Base-by-base conservation (phyloP, 2,329 filamentous ascomycete species). In the Penicillium sp. region DNA sequence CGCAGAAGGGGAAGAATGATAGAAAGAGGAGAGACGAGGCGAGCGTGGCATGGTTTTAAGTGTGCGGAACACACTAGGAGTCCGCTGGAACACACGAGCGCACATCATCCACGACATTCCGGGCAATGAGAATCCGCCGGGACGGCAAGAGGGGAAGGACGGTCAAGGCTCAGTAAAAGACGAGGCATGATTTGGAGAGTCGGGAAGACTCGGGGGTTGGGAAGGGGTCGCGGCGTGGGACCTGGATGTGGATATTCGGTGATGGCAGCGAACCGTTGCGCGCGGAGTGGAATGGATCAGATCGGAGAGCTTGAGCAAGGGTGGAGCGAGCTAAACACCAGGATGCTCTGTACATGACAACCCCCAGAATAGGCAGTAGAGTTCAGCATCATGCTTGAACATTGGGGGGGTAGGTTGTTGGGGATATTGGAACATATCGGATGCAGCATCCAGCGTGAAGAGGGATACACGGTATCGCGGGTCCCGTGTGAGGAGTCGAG, bases 61-160 rank as follows among this genome's bases (percentile, higher is more conserved):
- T 69, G 55, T 56, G 43, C 60, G 64, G 58, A 68, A 52, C 60
- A 70, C 55, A 43, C 54, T 69, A 68, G 65, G 58, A 60, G 53
- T 59, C 67, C 69, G 65, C 64, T 71, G 68, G 64, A 63, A 42
- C 24, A 51, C 48, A 66, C 56, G 63, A 62, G 61, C 55, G 56
- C 60, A 60, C 58, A 59, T 65, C 55, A 62, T 66, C 66, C 67
- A 68, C 58, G 61, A 59, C 67, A 70, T 71, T 60, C 68, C 78
- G 64, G 80, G 82, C 81, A 57, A 88, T 91, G 69, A 85, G 43
- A 55, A 65, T 60, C 61, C 61, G 37, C 62, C 63, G 63, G 63
- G 55, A 42, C 61, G 56, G 56, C 53, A 51, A 52, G 54, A 37
- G 18, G 55, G 37, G 37, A 42, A 42, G 51, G 61, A 56, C 50